Evolutionary conservation across 352 stramenopile species (phyloP), one percentile per base, ranked within the genome.

Genomic region (Phytophthora pistaciae): DNA sequence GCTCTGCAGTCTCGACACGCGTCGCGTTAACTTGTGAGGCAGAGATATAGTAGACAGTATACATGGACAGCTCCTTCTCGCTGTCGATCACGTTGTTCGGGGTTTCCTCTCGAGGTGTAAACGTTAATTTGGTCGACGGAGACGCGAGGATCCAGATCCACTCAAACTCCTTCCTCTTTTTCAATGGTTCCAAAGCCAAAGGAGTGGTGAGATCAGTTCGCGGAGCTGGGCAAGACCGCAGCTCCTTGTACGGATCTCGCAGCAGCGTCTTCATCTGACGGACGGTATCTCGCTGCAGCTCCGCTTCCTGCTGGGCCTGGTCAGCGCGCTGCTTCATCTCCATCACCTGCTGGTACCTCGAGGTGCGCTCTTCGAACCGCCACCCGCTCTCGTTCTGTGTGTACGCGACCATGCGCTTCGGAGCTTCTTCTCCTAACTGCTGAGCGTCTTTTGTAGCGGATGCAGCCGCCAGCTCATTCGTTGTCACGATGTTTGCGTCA

Each of bases 21-120:
- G 54, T 60, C 2, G 33, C 58, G 54, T 69, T 73, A 31, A 75
- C 42, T 2, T 57, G 46, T 2, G 85, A 88, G 13, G 68, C 54
- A 16, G 79, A 82, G 60, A 83, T 87, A 56, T 93, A 93, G 42
- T 93, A 93, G 5, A 93, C 70, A 1, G 91, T 65, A 49, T 91
- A 83, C 18, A 81, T 89, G 6, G 85, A 93, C 18, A 93, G 67
- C 49, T 91, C 80, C 29, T 90, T 93, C 56, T 91, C 83, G 1
- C 48, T 74, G 0, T 74, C 38, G 3, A 93, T 62, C 16, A 81
- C 54, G 4, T 27, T 46, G 3, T 61, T 38, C 5, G 50, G 46
- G 2, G 80, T 83, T 27, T 68, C 52, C 1, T 78, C 72, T 31
- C 85, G 80, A 11, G 85, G 84, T 11, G 85, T 91, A 50, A 93